Evolutionary conservation across 108 stramenopile genomes (phyloP).

Genomic region (Nitzschia sp.): DNA sequence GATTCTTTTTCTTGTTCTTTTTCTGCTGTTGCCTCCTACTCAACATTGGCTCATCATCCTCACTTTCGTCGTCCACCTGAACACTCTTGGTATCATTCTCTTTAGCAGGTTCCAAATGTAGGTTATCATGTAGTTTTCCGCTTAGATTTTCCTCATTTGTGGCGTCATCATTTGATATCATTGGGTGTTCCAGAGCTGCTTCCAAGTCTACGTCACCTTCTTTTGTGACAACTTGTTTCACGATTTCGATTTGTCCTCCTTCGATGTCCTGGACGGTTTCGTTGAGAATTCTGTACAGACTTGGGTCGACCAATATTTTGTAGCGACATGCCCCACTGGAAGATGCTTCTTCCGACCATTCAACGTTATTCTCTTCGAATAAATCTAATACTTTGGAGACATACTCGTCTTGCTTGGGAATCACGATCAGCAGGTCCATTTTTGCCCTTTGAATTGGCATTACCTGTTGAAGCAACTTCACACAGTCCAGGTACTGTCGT

Average conservation of each 20-base stretch:
- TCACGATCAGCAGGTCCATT: constrained; percentile 82
- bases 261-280: constrained; percentile 43
- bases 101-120: constrained; percentile 1
- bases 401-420: constrained; percentile 22
- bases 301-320: constrained; percentile 74
- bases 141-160: neutral
- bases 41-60: constrained; percentile 30
- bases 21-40: constrained; percentile 43
- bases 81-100: constrained; percentile 43
- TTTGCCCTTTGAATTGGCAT: constrained; percentile 94
- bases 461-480: constrained; percentile 77
- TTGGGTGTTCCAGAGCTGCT: neutral
- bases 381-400: constrained; percentile 19
- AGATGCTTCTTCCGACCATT: constrained; percentile 15
- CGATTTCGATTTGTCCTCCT: constrained; percentile 68
- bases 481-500: constrained; percentile 94
- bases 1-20: constrained; percentile 80
- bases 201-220: constrained; percentile 69
- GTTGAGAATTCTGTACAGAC: constrained; percentile 70
- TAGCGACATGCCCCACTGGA: neutral
- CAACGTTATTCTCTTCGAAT: constrained; percentile 27
- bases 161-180: neutral
- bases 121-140: neutral
- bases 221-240: constrained; percentile 66
- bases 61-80: constrained; percentile 42